Percentiles rank a stretch among this genome's conserved stretches.
Evolutionary conservation across 2,329 filamentous ascomycete species (phyloP).

Genomic region (Penicillium sp.): DNA sequence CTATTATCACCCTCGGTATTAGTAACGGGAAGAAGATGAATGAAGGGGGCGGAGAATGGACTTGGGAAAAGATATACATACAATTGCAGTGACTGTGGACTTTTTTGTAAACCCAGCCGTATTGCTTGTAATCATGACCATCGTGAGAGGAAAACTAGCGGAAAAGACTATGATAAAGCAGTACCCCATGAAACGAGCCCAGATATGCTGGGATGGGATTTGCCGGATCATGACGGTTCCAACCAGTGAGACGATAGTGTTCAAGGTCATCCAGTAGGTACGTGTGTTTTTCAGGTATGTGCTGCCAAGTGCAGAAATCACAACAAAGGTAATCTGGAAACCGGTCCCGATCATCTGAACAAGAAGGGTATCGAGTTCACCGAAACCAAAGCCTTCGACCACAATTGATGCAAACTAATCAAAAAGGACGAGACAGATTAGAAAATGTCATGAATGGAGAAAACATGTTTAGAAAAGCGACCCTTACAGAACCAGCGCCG

Average conservation of each 20-base stretch:
- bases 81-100: constrained; percentile 37
- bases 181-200: constrained; percentile 27
- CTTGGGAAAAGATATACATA: too few species aligned
- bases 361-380: constrained; percentile 26
- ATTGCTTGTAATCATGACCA: constrained; percentile 34
- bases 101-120: constrained; percentile 35
- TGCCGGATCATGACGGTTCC: constrained; percentile 33
- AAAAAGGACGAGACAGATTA: too few species aligned
- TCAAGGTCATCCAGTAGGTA: constrained; percentile 32
- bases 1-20: too few species aligned
- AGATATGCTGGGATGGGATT: constrained; percentile 21
- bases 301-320: constrained; percentile 26
- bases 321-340: constrained; percentile 30
- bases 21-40: too few species aligned
- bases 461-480: too few species aligned
- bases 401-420: constrained; percentile 17
- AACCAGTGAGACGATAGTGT: constrained; percentile 25
- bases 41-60: too few species aligned
- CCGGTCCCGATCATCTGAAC: constrained; percentile 35
- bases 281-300: constrained; percentile 25
- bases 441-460: not conserved
- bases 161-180: constrained; percentile 31
- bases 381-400: constrained; percentile 16
- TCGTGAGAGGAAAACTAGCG: constrained; percentile 31
- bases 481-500: constrained; percentile 28